Base-by-base conservation (phyloP, 2,329 filamentous ascomycete genomes). In the Davidsoniella neocaledoniae region DNA sequence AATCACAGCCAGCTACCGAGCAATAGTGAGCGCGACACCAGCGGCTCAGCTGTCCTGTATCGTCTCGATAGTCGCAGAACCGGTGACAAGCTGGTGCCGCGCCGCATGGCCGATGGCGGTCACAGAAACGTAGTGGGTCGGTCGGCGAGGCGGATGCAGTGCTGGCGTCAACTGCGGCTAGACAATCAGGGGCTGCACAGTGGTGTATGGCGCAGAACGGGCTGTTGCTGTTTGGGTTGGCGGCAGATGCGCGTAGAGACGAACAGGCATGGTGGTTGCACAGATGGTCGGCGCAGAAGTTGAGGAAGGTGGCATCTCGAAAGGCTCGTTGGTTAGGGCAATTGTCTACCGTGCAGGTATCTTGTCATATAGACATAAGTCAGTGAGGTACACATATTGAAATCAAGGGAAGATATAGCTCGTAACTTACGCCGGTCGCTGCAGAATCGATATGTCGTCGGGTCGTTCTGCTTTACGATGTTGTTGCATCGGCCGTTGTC, bases 281-380 rank as follows among this genome's bases (percentile, higher is more conserved):
- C 47, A 56, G 55, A 52, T 61, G 59, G 39, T 43, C 41, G n/a
- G 38, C 25, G 53, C 59, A 61, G 54, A 55, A 57, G 17, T 50
- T 44, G 3, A 46, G 46, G 5, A 17, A 46, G 6, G 19, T 37
- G 36, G 14, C 17, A 7, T 42, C 47, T n/a, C 43, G 40, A 9
- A 21, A 46, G 21, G 46, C 49, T 26, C 48, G 43, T 12, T 46
- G 47, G 7, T 37, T 37, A 1, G 41, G 41, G 50, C 58, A 59
- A 45, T 54, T 48, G 23, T 50, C 42, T 16, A 49, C 51, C 12
- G 19, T 46, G 50, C 58, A 59, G 51, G 48, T 54, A 50, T 59
- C 58, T 59, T 16, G 21, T 17, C 25, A 48, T 39, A 23, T 14
- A 37, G 36, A 26, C 2, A 16, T n/a, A 33, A 17, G 37, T 12